Evolutionary conservation across 495 filamentous ascomycete species (phyloP).

Genomic region (Penicillium chermesinum): DNA sequence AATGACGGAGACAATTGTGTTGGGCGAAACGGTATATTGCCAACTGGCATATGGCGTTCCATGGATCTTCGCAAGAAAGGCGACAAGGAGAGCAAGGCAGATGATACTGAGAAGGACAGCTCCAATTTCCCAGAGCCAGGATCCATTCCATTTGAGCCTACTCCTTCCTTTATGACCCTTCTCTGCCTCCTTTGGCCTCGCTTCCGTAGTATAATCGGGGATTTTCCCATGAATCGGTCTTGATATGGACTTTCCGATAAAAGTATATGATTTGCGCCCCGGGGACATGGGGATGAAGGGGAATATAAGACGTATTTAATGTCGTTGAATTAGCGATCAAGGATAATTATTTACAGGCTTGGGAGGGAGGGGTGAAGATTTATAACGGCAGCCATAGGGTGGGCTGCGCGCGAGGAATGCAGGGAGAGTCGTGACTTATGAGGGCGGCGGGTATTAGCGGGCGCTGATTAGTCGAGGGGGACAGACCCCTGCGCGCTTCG

Average conservation of each 20-base stretch:
- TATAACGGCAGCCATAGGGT: too few relatives aligned
- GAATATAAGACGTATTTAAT: too few relatives aligned
- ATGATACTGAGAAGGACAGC: background rate
- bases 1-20: conserved; percentile 6
- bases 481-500: background rate
- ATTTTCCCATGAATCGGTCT: too few relatives aligned
- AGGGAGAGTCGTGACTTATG: background rate
- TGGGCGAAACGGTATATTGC: conserved; percentile 6
- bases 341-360: too few relatives aligned
- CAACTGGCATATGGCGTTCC: conserved; percentile 1
- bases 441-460: background rate
- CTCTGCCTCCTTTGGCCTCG: too few relatives aligned
- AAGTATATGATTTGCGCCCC: too few relatives aligned
- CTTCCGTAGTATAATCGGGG: too few relatives aligned
- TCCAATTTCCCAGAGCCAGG: conserved; percentile 7
- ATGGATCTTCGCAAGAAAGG: conserved; percentile 4
- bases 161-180: too few relatives aligned
- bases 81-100: background rate
- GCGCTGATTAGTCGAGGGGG: background rate
- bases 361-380: too few relatives aligned
- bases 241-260: too few relatives aligned
- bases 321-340: too few relatives aligned
- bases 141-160: background rate
- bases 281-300: too few relatives aligned
- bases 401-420: background rate